phyloP scores from a whole-genome alignment of 768 basidiomycete genomes.

The Lepiota venenata region DNA sequence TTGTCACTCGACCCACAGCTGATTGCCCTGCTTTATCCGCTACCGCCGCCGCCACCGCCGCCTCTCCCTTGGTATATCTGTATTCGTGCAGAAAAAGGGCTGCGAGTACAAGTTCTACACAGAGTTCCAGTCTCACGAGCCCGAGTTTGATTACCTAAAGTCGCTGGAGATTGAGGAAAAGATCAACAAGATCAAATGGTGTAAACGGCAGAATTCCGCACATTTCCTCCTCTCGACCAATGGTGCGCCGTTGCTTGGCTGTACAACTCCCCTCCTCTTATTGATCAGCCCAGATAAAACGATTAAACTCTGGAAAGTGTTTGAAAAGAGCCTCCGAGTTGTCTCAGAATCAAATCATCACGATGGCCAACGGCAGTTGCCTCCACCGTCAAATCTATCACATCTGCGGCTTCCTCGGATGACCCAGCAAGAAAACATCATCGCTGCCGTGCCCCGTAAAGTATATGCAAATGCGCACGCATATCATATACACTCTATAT shows the following conservation, averaged over 20 bases:
- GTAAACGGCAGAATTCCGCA: conserved; percentile 94
- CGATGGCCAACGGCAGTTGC: conserved; percentile 69
- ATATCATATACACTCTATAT: conserved; percentile 99
- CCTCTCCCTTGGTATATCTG: neutral
- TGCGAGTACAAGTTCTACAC: conserved; percentile 99
- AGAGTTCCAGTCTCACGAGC: conserved; percentile 99
- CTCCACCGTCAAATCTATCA: conserved; percentile 52
- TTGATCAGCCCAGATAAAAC: conserved; percentile 79
- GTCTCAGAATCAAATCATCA: conserved; percentile 96
- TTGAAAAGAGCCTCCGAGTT: conserved; percentile 93
- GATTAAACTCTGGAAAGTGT: conserved; percentile 99
- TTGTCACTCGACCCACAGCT: neutral
- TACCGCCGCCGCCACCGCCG: conserved; percentile 14
- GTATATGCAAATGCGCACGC: conserved; percentile 99
- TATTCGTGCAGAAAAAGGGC: conserved; percentile 81
- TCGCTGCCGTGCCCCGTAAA: conserved; percentile 97
- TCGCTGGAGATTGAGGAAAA: conserved; percentile 99
- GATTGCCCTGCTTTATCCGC: conserved; percentile 2
- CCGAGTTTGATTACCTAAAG: conserved; percentile 99
- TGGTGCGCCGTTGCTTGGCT: conserved; percentile 49
- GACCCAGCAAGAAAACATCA: conserved; percentile 94
- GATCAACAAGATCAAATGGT: conserved; percentile 99
- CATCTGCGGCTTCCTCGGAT: conserved; percentile 88
- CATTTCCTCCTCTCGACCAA: conserved; percentile 98
- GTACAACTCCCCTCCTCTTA: neutral